Base-by-base conservation (phyloP, 2,329 filamentous ascomycete genomes). In the Xylariales sp. region DNA sequence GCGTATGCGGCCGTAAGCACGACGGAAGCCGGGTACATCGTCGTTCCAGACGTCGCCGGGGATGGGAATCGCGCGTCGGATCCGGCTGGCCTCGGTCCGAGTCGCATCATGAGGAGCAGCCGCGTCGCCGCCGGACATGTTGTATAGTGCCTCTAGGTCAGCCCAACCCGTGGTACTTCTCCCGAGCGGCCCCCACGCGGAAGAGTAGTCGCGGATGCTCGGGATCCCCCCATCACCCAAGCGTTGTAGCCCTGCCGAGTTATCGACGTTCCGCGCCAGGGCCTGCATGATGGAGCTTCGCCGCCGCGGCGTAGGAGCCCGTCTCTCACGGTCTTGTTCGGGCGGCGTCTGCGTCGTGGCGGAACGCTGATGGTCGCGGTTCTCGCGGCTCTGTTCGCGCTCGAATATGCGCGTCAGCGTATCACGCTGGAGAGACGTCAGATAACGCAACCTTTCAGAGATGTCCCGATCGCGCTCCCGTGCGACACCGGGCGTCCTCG, bases 71-170 rank as follows among this genome's bases (percentile, higher is more conserved):
- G 75, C 74, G 6, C 76, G 75, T 32, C 76, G 76, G 32, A 71
- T 70, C 36, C 74, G 75, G 60, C 56, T 75, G 32, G 73, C 63
- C 58, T 77, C 78, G 28, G 68, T 67, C 39, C 77, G 74, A 43
- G 73, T 68, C 55, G 69, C 72, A 41, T 79, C 75, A 36, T 75
- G 72, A 23, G 74, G 74, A 4, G 56, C 56, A 7, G 69, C 58
- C 8, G 64, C 48, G 36, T 76, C 73, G 10, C 71, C 69, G 16
- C 72, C 69, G n/a, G 71, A 74, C 61, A 80, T 75, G 69, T 78
- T 80, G 71, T 83, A 83, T 36, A 84, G 70, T 32, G 80, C 78
- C 68, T 84, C 83, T 5, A 83, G 75, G 57, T 83, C 81, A 6
- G 80, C 76, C 80, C 82, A 84, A 56, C 77, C 79, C 62, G 75